phyloP scores from a whole-genome alignment of 2,329 filamentous ascomycete genomes.

The Alternaria solani region DNA sequence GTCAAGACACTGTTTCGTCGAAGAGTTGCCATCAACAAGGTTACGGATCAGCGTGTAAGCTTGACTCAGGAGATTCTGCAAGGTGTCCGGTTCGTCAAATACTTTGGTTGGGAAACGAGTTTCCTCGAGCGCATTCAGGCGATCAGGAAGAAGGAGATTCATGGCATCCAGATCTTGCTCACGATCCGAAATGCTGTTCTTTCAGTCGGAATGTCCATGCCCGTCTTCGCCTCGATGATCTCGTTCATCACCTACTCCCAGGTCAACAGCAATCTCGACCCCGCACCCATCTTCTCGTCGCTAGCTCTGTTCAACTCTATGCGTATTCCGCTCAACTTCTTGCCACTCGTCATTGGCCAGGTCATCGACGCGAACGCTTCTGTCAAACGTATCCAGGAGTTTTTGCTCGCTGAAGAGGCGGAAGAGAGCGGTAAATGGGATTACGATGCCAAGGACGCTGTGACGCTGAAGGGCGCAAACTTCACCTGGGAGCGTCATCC shows the following conservation, averaged over 20 bases:
- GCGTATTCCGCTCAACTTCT: constrained; percentile 85
- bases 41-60: constrained; percentile 90
- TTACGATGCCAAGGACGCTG: constrained; percentile 60
- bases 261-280: constrained; percentile 71
- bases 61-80: constrained; percentile 92
- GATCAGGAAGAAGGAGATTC: constrained; percentile 79
- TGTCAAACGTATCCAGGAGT: constrained; percentile 84
- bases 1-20: constrained; percentile 79
- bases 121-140: constrained; percentile 79
- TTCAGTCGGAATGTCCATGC: constrained; percentile 82
- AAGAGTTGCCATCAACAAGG: constrained; percentile 84
- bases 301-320: constrained; percentile 92
- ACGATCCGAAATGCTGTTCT: constrained; percentile 86
- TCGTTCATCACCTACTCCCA: constrained; percentile 82
- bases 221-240: constrained; percentile 94
- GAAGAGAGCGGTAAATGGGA: constrained; percentile 72
- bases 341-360: constrained; percentile 88
- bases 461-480: constrained; percentile 74
- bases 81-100: constrained; percentile 94
- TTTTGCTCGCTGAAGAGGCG: constrained; percentile 84
- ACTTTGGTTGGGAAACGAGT: constrained; percentile 91
- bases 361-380: constrained; percentile 90
- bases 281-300: constrained; percentile 89
- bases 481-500: constrained; percentile 86
- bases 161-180: constrained; percentile 82